Base-by-base conservation (phyloP, 192 early-diverging fungal genomes). In the Coemansia sp. region DNA sequence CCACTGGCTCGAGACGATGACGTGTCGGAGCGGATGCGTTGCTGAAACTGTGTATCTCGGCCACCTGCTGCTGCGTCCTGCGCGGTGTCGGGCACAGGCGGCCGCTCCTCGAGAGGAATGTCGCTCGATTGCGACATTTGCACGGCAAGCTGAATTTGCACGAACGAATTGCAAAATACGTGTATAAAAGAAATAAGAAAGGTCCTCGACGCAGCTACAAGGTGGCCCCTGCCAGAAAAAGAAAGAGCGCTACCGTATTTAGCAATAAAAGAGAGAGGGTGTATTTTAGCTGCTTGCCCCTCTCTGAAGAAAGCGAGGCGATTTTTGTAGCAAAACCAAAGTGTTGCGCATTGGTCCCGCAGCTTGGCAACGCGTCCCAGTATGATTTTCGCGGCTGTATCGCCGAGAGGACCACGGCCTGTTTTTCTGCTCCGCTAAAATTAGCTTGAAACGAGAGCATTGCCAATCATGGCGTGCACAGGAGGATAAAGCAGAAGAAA, bases 81-180 rank as follows among this genome's bases (percentile, higher is more conserved):
- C 55, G 54, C 52, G 15, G 54, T 3, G 52, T 39, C 23, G 55
- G 38, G 53, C 12, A 51, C 29, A 39, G 58, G 62, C 29, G 41
- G 22, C 49, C 52, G 69, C 23, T 70, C 62, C 48, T 64, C 62
- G n/a, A 49, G n/a, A 21, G 59, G 63, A 56, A 60, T 29, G 56
- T 73, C 70, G 45, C 66, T 65, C 59, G 66, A 69, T 37, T 69
- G 76, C 59, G 75, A 54, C 69, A 69, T 74, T 53, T 53, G 22
- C 21, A 53, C 51, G 21, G 41, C 15, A n/a, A 45, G 15, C 41
- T 45, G 41, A 15, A 12, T 45, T 10, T 45, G 41, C 41, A n/a
- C 41, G 41, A 45, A 45, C 15, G 41, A 45, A 45, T n/a, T 45
- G 48, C 48, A 17, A 21, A 8, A n/a, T 15, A n/a, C 19, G 17